Evolutionary conservation across 371 early-diverging fungal species (phyloP).

Genomic region (Haplosporangium sp.): DNA sequence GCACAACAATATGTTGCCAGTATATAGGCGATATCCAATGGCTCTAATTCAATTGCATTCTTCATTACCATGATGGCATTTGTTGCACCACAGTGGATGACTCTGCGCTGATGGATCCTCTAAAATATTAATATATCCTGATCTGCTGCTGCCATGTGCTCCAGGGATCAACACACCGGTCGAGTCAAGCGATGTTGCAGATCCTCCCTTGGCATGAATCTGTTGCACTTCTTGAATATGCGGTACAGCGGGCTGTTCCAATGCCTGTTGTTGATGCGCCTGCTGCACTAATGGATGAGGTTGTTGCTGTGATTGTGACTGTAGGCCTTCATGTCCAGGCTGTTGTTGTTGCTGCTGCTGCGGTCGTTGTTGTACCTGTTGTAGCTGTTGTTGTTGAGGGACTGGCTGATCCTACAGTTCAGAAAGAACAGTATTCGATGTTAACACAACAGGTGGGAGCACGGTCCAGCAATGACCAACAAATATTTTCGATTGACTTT

Average conservation of each 20-base stretch:
- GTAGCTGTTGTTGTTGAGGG: slow-evolving; percentile 1
- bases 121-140: slow-evolving; percentile 37
- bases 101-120: slow-evolving; percentile 39
- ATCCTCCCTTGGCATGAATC: slow-evolving; percentile 3
- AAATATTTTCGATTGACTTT: too few relatives aligned
- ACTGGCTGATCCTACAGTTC: neutral
- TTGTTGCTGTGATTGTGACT: neutral
- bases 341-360: slow-evolving; percentile 10
- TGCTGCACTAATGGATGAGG: neutral
- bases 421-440: neutral
- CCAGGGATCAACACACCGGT: slow-evolving; percentile 35
- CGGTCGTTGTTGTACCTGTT: slow-evolving; percentile 5
- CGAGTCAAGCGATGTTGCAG: slow-evolving; percentile 5
- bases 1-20: neutral
- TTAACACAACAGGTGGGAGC: too few relatives aligned
- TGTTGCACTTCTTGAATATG: slow-evolving; percentile 5
- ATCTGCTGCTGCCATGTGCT: slow-evolving; percentile 22
- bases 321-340: slow-evolving; percentile 1
- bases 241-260: slow-evolving; percentile 5
- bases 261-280: neutral
- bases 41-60: neutral
- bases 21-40: neutral
- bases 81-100: slow-evolving; percentile 47
- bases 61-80: slow-evolving; percentile 46
- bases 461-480: too few relatives aligned